Evolutionary conservation across 139 green algal species (phyloP).

Genomic region (Coelastrella sp.): DNA sequence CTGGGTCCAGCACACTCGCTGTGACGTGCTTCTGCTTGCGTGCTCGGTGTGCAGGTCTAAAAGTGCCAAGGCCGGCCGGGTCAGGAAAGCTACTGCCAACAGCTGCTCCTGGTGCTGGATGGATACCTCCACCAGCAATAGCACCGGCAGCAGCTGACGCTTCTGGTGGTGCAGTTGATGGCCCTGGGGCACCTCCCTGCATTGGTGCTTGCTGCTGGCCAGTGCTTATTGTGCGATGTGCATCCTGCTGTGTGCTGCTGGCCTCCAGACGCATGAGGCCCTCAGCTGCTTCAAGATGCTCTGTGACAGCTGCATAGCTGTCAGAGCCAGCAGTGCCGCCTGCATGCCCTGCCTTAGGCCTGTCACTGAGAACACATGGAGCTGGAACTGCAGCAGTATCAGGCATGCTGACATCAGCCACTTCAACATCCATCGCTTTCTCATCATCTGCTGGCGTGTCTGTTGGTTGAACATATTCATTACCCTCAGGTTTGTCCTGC

Average conservation of each 20-base stretch:
- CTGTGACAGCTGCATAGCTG: too few relatives aligned
- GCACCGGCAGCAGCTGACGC: background rate
- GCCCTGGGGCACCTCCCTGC: background rate
- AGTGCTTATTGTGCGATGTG: too few relatives aligned
- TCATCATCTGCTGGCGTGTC: background rate
- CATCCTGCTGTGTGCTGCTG: background rate
- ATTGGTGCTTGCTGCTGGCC: background rate
- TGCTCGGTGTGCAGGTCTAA: constrained; percentile 14
- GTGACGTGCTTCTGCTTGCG: constrained; percentile 36
- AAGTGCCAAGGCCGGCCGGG: background rate
- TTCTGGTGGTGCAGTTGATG: background rate
- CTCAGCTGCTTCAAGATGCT: too few relatives aligned
- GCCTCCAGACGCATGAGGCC: too few relatives aligned
- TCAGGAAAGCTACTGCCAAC: background rate
- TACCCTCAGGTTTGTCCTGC: background rate
- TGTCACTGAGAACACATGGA: too few relatives aligned
- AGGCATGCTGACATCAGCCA: background rate
- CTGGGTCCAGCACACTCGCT: background rate
- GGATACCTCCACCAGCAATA: too few relatives aligned
- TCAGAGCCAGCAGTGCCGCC: too few relatives aligned
- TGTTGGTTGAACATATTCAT: too few relatives aligned
- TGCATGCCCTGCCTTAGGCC: too few relatives aligned
- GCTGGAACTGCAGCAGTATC: background rate
- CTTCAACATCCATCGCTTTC: background rate
- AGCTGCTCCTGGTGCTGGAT: too few relatives aligned